These are phyloP conservation scores for Papiliotrema nemorosa DNA, from an alignment of 1,284 basidiomycete genomes.

Conservation along the genomic window DNA sequence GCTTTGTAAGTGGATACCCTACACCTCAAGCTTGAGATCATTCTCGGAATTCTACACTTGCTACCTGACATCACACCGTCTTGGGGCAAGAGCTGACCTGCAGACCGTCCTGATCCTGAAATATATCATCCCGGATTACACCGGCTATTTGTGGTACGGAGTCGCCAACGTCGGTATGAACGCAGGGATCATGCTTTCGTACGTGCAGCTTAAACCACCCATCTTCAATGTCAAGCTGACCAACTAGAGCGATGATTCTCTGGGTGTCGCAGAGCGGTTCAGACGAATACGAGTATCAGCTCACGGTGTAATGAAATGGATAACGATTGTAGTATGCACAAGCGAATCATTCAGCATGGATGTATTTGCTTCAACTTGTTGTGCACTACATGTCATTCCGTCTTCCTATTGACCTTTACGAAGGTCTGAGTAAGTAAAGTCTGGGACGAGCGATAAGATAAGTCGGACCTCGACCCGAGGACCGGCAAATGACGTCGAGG, in stretches of 20 bases:
- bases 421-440: too few relatives aligned
- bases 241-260: slow-evolving; percentile 46
- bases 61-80: not conserved
- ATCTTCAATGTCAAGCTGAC: not conserved
- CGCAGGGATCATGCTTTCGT: slow-evolving; percentile 77
- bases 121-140: slow-evolving; percentile 74
- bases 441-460: too few relatives aligned
- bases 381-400: too few relatives aligned
- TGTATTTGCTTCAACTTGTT: too few relatives aligned
- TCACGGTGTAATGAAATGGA: slow-evolving; percentile 38
- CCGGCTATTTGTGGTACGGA: slow-evolving; percentile 85
- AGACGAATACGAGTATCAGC: slow-evolving; percentile 51
- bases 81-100: slow-evolving; percentile 1
- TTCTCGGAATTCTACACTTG: not conserved
- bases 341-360: too few relatives aligned
- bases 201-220: slow-evolving; percentile 13
- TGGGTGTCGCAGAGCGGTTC: slow-evolving; percentile 49
- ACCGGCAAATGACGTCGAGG: too few relatives aligned
- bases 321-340: too few relatives aligned
- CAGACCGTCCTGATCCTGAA: slow-evolving; percentile 89
- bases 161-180: slow-evolving; percentile 93
- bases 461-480: too few relatives aligned
- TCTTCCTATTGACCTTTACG: too few relatives aligned
- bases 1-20: slow-evolving; percentile 62
- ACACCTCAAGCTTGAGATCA: not conserved